These are phyloP conservation scores for Nakazawaea laoshanensis DNA, from an alignment of 805 yeast species.

Conservation along the genomic window DNA sequence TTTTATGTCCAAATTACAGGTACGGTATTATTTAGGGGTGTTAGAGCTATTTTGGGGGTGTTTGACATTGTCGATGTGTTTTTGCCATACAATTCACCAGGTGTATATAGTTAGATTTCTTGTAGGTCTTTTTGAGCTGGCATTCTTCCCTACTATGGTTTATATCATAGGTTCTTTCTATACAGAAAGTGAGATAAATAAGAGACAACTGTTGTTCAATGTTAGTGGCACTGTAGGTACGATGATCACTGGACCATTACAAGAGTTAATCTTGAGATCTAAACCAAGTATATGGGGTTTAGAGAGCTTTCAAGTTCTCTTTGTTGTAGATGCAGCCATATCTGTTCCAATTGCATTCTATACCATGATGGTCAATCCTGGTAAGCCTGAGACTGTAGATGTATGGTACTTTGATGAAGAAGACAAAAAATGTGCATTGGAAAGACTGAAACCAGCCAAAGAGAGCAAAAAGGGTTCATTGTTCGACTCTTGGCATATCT, in stretches of 20 bases:
- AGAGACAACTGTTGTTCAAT: conserved; percentile 26
- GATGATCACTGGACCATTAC: conserved; percentile 29
- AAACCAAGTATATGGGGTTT: conserved; percentile 14
- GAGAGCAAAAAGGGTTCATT: conserved; percentile 31
- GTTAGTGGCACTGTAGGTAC: conserved; percentile 27
- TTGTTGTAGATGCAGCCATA: conserved; percentile 34
- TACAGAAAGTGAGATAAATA: conserved; percentile 24
- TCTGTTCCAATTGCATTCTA: conserved; percentile 29
- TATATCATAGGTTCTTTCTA: conserved; percentile 31
- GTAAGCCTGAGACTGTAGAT: conserved; percentile 34
- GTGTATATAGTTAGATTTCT: conserved; percentile 20
- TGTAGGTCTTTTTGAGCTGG: conserved; percentile 37
- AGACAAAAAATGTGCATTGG: conserved; percentile 37
- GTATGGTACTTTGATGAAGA: conserved; percentile 32
- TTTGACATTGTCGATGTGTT: conserved; percentile 26
- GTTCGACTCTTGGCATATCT: conserved; percentile 42
- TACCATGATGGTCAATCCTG: conserved; percentile 35
- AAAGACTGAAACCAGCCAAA: conserved; percentile 31
- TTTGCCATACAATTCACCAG: conserved; percentile 13
- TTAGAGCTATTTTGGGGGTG: conserved; percentile 37
- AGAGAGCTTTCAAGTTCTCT: conserved; percentile 37
- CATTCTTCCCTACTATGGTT: conserved; percentile 42
- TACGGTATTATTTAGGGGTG: conserved; percentile 35
- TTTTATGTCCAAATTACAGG: conserved; percentile 30
- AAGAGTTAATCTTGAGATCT: conserved; percentile 22